Evolutionary conservation across 805 yeast species (phyloP), one percentile per base, ranked within the genome.

Genomic region (Starmerella roubikii): DNA sequence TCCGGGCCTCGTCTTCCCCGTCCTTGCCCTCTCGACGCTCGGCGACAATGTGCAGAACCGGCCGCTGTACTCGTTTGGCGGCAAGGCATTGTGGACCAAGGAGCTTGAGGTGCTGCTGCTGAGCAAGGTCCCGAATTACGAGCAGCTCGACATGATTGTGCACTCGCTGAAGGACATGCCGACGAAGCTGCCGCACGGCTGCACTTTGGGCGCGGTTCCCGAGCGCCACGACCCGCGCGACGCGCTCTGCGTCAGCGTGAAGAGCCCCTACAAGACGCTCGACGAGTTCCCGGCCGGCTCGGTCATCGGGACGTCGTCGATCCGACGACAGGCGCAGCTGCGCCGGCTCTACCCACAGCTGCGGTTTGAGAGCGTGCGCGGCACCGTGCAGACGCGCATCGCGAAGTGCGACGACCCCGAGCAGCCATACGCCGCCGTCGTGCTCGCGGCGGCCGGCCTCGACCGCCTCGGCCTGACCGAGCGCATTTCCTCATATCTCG

Each of bases 31-130:
- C 28, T 70, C 78, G 38, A 88, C 98, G 1, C 65, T 91, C 26
- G 98, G 97, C 20, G 98, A 91, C 63, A 79, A 82, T 54, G 77
- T 80, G 23, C 91, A 76, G 55, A 71, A 69, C 54, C 77, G 74
- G 55, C 95, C 98, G 7, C 66, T 91, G 35, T 91, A 88, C 59
- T 73, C 94, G 3, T 91, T 91, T 61, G 97, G 96, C 31, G 98
- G 98, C 20, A 91, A 91, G 58, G 75, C 95, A 0, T 59, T 91
- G 19, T 91, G 98, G 98, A 91, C 98, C 3, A 81, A 82, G 55
- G 98, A 91, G 60, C 67, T 91, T 41, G 98, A 91, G 60, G 76
- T 76, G 19, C 62, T 85, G 35, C 63, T 88, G 29, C 68, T 79
- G 47, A 51, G 52, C 33, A 70, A 70, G 45, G 65, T 69, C 33